Conservation (phyloP, 768 basidiomycete species). For the Termitomyces sp. region DNA sequence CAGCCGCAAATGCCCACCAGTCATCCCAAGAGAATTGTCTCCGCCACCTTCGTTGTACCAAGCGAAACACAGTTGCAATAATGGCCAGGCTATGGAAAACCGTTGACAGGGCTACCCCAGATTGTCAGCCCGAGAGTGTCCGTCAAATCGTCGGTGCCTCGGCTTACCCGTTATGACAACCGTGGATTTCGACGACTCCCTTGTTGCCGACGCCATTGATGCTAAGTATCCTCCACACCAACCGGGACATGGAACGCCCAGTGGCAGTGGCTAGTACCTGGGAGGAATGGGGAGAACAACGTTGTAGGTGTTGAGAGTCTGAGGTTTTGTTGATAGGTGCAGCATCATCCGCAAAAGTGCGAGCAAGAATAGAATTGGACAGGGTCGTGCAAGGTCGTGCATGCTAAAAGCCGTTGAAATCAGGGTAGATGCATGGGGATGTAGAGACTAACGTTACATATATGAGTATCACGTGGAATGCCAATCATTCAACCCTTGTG, state of each 20-base stretch:
- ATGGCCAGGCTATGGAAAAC: slow-evolving; percentile 7
- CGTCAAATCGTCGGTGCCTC: background rate
- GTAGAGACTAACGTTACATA: background rate
- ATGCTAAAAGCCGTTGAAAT: background rate
- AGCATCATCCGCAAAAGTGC: background rate
- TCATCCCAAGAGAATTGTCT: slow-evolving; percentile 14
- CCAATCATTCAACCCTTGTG: background rate
- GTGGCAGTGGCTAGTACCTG: background rate
- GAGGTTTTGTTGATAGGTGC: background rate
- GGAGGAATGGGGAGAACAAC: background rate
- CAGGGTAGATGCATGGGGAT: background rate
- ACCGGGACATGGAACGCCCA: background rate
- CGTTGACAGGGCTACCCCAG: background rate
- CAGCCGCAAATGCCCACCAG: slow-evolving; percentile 8
- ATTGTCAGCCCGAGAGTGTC: background rate
- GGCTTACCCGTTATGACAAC: background rate
- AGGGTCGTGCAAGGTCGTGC: background rate
- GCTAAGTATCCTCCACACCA: background rate
- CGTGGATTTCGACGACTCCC: background rate
- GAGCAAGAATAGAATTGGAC: background rate
- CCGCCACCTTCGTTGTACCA: slow-evolving; percentile 1
- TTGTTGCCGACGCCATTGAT: background rate
- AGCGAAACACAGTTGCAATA: slow-evolving; percentile 4
- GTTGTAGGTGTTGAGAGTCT: background rate
- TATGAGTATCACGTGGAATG: background rate